Evolutionary conservation across 2,329 filamentous ascomycete species (phyloP).

Genomic region (Pyrenophora teres): DNA sequence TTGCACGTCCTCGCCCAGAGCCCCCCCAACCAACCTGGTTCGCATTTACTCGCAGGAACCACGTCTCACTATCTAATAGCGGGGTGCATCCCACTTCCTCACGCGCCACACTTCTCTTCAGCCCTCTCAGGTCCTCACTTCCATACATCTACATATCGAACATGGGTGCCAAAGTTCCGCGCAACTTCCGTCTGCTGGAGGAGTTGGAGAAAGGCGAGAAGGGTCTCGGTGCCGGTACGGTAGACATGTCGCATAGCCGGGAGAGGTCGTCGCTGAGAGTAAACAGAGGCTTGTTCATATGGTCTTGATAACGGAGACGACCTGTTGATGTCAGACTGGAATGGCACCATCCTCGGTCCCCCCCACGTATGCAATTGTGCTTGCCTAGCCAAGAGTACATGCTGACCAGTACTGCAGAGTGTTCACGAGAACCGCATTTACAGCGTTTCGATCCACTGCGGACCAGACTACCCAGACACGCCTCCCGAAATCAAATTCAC

Average conservation of each 20-base stretch:
- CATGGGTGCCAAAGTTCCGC: slow-evolving; percentile 78
- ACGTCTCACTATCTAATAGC: slow-evolving; percentile 27
- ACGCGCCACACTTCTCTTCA: slow-evolving; percentile 20
- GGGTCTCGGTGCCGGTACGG: slow-evolving; percentile 81
- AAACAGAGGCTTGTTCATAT: slow-evolving; percentile 89
- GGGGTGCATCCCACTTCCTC: slow-evolving; percentile 39
- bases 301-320: slow-evolving; percentile 93
- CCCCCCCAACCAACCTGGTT: not conserved
- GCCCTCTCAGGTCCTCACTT: not conserved
- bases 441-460: slow-evolving; percentile 95
- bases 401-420: slow-evolving; percentile 61
- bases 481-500: slow-evolving; percentile 92
- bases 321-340: slow-evolving; percentile 97
- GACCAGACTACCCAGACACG: slow-evolving; percentile 81
- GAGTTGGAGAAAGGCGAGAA: slow-evolving; percentile 99
- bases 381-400: not conserved
- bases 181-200: slow-evolving; percentile 95
- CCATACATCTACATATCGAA: slow-evolving; percentile 15
- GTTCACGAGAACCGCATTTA: slow-evolving; percentile 99
- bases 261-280: slow-evolving; percentile 11
- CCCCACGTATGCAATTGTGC: slow-evolving; percentile 73
- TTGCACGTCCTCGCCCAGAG: not conserved
- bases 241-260: not conserved
- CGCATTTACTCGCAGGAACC: slow-evolving; percentile 7
- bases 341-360: slow-evolving; percentile 94